These are phyloP conservation scores for Boletus reticuloceps DNA, from an alignment of 768 basidiomycete species.

Conservation along the genomic window DNA sequence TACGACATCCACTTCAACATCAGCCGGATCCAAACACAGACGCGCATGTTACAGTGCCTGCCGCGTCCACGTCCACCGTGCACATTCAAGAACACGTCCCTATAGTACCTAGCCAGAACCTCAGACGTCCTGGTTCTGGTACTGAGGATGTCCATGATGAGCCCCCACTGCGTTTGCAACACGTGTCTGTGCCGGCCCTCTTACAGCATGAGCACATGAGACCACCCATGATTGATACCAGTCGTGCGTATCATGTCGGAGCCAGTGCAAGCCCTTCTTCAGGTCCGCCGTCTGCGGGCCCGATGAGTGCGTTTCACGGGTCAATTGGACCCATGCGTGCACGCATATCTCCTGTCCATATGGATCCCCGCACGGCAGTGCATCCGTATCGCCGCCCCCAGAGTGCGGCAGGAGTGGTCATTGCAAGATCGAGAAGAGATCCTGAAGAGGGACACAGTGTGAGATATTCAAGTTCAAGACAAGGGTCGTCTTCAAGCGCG, in stretches of 20 bases:
- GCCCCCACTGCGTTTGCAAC: slow-evolving; percentile 23
- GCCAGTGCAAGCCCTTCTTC: slow-evolving; percentile 31
- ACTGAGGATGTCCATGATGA: slow-evolving; percentile 21
- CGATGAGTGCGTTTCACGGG: slow-evolving; percentile 11
- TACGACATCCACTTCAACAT: slow-evolving; percentile 37
- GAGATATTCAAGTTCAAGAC: slow-evolving; percentile 24
- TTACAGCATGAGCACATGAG: slow-evolving; percentile 31
- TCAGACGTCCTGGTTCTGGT: slow-evolving; percentile 18
- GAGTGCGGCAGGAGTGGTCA: slow-evolving; percentile 24
- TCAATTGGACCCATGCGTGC: slow-evolving; percentile 26
- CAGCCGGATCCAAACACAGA: slow-evolving; percentile 30
- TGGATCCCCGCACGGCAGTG: slow-evolving; percentile 13
- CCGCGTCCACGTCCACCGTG: slow-evolving; percentile 13
- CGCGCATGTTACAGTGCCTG: slow-evolving; percentile 12
- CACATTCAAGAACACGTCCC: slow-evolving; percentile 29
- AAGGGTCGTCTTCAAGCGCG: slow-evolving; percentile 7
- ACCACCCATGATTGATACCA: slow-evolving; percentile 35
- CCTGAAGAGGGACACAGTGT: slow-evolving; percentile 25
- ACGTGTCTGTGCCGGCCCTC: slow-evolving; percentile 17
- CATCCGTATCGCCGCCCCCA: slow-evolving; percentile 33
- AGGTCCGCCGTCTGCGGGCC: slow-evolving; percentile 30
- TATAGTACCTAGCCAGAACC: slow-evolving; percentile 30
- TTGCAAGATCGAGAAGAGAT: slow-evolving; percentile 29
- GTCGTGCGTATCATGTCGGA: slow-evolving; percentile 24
- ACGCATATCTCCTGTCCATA: slow-evolving; percentile 25